Evolutionary conservation across 345 rosid genomes (phyloP), one percentile per base, ranked within the genome.

Genomic region (Eucalyptus curtisii): DNA sequence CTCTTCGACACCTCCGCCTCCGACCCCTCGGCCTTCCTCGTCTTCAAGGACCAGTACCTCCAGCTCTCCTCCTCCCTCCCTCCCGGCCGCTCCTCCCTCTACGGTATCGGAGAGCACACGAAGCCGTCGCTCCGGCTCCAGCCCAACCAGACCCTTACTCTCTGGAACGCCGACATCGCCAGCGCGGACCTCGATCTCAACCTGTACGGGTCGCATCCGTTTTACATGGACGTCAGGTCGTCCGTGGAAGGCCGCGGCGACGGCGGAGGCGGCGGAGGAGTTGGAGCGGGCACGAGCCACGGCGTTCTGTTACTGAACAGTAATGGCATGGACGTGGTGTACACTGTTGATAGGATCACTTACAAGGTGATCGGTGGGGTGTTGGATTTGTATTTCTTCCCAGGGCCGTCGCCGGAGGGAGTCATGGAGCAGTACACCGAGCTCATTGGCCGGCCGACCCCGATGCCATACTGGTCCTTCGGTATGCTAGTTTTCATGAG

Each of bases 381-480:
- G 44, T 87, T 96, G n/a, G 96, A 95, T 89, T 90, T 96, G 86
- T 95, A 94, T 84, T 71, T 95, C 42, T 96, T 96, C 45, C 92
- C 87, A 3, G 97, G 96, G 44, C 93, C 95, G 0, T 87, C 94
- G 31, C 97, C 99, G 3, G 92, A 92, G 31, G 25, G 44, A 49
- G 97, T 96, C 45, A 88, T 95, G 57, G 87, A 94, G 92, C 99
- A 96, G 91, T 96, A 94, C 86, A 96, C 99, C 0, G 91, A 89
- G 91, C 90, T 96, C 42, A 94, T 95, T 3, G 97, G 99, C 61
- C 91, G 95, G 71, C 96, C 97, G 84, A 93, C 99, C 5, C 93
- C 97, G 16, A 95, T 95, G 97, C 97, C 99, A 31, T 95, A 95
- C 86, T 95, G 99, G 99, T 95, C 99, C 40, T 94, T 95, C 45